phyloP scores from a whole-genome alignment of 116 monocot genomes.

The Trichopus zeylanicus region DNA sequence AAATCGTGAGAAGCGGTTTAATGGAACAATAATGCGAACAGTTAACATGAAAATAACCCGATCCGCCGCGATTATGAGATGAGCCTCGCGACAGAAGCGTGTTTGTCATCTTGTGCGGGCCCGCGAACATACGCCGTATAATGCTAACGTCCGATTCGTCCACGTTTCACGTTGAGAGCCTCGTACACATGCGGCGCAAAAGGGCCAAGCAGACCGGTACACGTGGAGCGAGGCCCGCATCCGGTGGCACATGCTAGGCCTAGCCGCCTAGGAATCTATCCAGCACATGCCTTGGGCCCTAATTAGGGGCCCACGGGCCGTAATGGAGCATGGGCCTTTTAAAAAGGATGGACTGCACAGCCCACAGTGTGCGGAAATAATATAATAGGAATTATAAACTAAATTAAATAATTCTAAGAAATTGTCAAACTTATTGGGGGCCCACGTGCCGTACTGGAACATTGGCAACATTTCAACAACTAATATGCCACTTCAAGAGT shows the following conservation, averaged over 20 bases:
- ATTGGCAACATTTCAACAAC: too few relatives aligned
- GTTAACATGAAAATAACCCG: not conserved
- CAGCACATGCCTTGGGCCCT: conserved; percentile 3
- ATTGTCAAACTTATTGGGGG: too few relatives aligned
- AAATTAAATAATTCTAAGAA: too few relatives aligned
- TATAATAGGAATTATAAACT: too few relatives aligned
- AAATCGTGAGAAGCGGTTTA: too few relatives aligned
- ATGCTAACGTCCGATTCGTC: not conserved
- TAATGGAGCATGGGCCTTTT: too few relatives aligned
- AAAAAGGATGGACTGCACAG: too few relatives aligned
- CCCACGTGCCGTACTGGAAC: too few relatives aligned
- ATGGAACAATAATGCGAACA: too few relatives aligned
- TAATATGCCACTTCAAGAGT: too few relatives aligned
- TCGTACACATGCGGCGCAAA: conserved; percentile 9
- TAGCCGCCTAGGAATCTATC: not conserved
- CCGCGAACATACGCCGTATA: too few relatives aligned
- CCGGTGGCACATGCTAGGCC: conserved; percentile 4
- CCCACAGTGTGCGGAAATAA: too few relatives aligned
- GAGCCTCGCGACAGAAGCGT: not conserved
- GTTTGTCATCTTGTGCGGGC: conserved; percentile 1
- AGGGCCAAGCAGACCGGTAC: not conserved
- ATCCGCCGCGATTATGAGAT: conserved; percentile 5
- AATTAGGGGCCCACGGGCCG: not conserved
- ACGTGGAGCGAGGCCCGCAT: conserved; percentile 4
- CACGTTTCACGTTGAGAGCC: not conserved